Evolutionary conservation across 2,329 filamentous ascomycete species (phyloP).

Genomic region (Colletotrichum acutatum): DNA sequence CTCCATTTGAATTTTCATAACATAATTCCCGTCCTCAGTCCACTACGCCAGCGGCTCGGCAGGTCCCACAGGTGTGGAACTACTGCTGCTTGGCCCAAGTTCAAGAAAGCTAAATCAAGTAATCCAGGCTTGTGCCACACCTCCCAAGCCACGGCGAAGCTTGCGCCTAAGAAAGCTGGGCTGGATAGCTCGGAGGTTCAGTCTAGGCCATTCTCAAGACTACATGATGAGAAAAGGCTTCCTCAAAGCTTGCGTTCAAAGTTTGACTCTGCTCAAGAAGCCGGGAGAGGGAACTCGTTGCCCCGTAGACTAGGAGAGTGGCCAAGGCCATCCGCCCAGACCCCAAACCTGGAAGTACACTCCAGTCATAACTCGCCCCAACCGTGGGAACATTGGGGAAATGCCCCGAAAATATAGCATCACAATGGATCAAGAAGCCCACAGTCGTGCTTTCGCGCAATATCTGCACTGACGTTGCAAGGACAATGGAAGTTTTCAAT

Average conservation of each 20-base stretch:
- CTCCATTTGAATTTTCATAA: slow-evolving; percentile 32
- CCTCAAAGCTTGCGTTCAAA: not conserved
- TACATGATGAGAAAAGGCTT: no score
- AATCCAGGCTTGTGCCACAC: not conserved
- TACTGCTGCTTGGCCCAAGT: not conserved
- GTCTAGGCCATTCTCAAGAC: not conserved
- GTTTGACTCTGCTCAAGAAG: not conserved
- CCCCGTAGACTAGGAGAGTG: not conserved
- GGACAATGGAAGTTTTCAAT: not conserved
- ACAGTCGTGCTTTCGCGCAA: not conserved
- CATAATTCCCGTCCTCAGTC: slow-evolving; percentile 29
- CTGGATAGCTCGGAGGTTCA: not conserved
- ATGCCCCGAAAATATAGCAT: slow-evolving; percentile 4
- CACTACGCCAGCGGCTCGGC: slow-evolving; percentile 22
- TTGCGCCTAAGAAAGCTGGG: not conserved
- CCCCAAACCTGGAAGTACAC: not conserved
- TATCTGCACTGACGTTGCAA: not conserved
- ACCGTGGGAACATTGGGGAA: slow-evolving; percentile 8
- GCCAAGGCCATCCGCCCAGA: not conserved
- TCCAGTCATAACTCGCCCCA: not conserved
- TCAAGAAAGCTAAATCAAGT: not conserved
- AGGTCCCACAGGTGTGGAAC: slow-evolving; percentile 15
- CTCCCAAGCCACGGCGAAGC: not conserved
- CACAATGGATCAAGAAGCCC: not conserved
- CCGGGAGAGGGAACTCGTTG: not conserved